Percentiles rank a stretch among this genome's conserved stretches.
phyloP scores from a whole-genome alignment of 305 asterid species.

The Salvia sclarea region DNA sequence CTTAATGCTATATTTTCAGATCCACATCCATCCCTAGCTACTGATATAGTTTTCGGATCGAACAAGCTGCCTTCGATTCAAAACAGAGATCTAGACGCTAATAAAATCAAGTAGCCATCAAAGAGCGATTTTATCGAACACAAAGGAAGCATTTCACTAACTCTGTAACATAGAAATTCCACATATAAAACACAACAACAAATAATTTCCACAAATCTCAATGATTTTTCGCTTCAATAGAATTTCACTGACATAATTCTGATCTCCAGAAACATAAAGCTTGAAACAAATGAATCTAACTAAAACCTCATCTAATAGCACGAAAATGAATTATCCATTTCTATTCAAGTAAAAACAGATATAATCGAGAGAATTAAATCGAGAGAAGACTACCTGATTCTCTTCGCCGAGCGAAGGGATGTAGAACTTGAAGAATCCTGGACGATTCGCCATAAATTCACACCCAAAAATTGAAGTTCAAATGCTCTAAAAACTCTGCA shows the following conservation, averaged over 20 bases:
- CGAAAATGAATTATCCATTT: no score
- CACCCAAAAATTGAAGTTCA: background rate
- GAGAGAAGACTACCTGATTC: background rate
- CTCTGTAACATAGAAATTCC: background rate
- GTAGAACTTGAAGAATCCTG: constrained; percentile 15
- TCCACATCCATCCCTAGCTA: no score
- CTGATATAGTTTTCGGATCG: background rate
- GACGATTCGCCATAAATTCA: background rate
- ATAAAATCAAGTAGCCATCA: background rate
- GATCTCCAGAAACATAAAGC: background rate
- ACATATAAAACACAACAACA: background rate
- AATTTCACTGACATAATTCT: background rate
- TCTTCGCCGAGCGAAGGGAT: background rate
- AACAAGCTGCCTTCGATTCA: background rate
- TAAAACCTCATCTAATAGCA: background rate
- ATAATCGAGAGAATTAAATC: background rate
- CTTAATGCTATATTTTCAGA: no score
- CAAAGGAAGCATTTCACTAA: background rate
- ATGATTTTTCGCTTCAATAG: background rate
- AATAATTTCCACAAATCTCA: background rate
- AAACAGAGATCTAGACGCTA: no score
- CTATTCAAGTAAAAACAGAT: background rate
- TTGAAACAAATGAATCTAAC: background rate
- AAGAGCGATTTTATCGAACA: background rate
- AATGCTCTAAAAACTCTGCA: background rate